These are phyloP conservation scores for Pichia norvegensis DNA, from an alignment of 1,139 yeast species.

Conservation along the genomic window DNA sequence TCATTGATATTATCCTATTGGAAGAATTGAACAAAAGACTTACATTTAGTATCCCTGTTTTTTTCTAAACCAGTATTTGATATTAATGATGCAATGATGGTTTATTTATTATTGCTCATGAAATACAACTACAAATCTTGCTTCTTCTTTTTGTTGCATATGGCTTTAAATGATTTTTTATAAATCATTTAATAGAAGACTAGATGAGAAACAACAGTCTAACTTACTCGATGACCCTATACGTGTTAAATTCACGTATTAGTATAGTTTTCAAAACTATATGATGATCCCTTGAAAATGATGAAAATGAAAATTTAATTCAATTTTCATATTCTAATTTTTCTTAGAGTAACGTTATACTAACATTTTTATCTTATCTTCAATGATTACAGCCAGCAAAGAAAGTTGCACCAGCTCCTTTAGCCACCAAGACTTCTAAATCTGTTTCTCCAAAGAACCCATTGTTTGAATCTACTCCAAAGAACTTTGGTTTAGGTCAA, in stretches of 20 bases:
- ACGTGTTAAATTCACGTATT: not conserved
- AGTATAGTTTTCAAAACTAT: not conserved
- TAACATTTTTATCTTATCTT: slow-evolving; percentile 33
- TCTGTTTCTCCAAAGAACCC: slow-evolving; percentile 39
- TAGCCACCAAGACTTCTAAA: slow-evolving; percentile 32
- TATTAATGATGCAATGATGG: not conserved
- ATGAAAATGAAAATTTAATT: not conserved
- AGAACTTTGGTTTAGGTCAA: slow-evolving; percentile 96
- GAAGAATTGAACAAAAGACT: not conserved
- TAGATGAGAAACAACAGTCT: slow-evolving; percentile 14
- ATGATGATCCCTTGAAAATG: slow-evolving; percentile 1
- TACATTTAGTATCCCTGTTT: not conserved
- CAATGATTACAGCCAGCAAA: slow-evolving; percentile 80
- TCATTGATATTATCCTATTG: not conserved
- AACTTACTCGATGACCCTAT: slow-evolving; percentile 13
- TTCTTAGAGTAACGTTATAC: slow-evolving; percentile 19
- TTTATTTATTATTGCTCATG: not conserved
- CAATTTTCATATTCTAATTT: not conserved
- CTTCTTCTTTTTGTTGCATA: slow-evolving; percentile 5
- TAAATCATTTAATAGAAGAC: not conserved
- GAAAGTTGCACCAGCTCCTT: slow-evolving; percentile 91
- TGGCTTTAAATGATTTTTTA: slow-evolving; percentile 6
- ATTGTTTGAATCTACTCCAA: slow-evolving; percentile 78
- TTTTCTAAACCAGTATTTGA: not conserved
- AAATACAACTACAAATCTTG: slow-evolving; percentile 5